Evolutionary conservation across 306 rosid species (phyloP).

Genomic region (Quercus rubra): DNA sequence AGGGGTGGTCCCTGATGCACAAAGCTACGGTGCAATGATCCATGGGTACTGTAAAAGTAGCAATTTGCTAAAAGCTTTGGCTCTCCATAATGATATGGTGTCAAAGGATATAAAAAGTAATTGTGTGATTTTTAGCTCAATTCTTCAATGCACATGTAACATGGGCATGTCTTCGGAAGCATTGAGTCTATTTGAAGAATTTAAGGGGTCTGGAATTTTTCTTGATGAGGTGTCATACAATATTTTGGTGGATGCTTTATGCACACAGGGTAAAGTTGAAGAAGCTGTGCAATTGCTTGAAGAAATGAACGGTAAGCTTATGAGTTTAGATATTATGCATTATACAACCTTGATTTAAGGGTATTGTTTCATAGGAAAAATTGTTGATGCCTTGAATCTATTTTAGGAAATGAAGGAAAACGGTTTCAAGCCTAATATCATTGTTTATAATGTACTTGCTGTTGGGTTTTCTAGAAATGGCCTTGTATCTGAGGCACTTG

Average conservation of each 20-base stretch:
- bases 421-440: conserved; percentile 62
- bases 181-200: conserved; percentile 41
- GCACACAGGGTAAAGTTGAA: conserved; percentile 59
- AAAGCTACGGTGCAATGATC: conserved; percentile 52
- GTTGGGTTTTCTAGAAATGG: conserved; percentile 59
- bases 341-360: conserved; percentile 78
- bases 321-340: conserved; percentile 61
- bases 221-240: conserved; percentile 65
- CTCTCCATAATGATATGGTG: conserved; percentile 51
- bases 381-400: conserved; percentile 32
- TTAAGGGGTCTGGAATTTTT: conserved; percentile 46
- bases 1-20: conserved; percentile 59
- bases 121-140: conserved; percentile 51
- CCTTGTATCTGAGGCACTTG: conserved; percentile 28
- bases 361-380: conserved; percentile 43
- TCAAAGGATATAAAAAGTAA: conserved; percentile 63
- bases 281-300: conserved; percentile 56
- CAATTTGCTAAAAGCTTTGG: conserved; percentile 48
- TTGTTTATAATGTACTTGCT: conserved; percentile 66
- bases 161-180: conserved; percentile 58
- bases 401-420: conserved; percentile 51
- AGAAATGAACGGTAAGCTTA: conserved; percentile 51
- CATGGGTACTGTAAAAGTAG: conserved; percentile 62
- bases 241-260: conserved; percentile 57
- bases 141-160: conserved; percentile 66